Conservation (phyloP, 140 eudicot species). For the Bidens hawaiensis region DNA sequence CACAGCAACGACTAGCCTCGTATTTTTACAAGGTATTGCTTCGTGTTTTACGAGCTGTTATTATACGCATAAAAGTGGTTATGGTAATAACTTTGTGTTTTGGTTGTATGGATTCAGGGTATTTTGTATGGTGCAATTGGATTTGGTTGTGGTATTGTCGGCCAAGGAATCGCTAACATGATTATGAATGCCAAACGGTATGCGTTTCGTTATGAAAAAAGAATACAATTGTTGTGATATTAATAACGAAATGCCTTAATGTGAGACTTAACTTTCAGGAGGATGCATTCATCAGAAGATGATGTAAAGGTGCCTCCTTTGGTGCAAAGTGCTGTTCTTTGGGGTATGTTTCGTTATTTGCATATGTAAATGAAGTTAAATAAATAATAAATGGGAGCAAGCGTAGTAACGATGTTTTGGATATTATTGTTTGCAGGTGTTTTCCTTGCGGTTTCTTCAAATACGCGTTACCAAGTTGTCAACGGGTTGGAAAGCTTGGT, state of each 20-base stretch:
- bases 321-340: slow-evolving; percentile 81
- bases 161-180: slow-evolving; percentile 94
- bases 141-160: slow-evolving; percentile 89
- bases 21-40: slow-evolving; percentile 78
- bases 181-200: slow-evolving; percentile 95
- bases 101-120: slow-evolving; percentile 49
- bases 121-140: slow-evolving; percentile 87
- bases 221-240: neutral
- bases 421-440: slow-evolving; percentile 61
- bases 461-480: slow-evolving; percentile 84
- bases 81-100: neutral
- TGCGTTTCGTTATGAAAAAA: neutral
- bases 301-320: slow-evolving; percentile 86
- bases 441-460: slow-evolving; percentile 89
- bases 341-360: slow-evolving; percentile 60
- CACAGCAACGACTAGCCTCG: slow-evolving; percentile 75
- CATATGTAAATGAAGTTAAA: neutral
- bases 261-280: slow-evolving; percentile 46
- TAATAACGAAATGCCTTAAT: neutral
- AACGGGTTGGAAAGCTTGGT: slow-evolving; percentile 82
- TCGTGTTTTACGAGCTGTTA: neutral
- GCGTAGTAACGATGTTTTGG: neutral
- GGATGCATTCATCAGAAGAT: slow-evolving; percentile 63
- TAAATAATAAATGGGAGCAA: neutral
- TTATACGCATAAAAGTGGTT: neutral